A percentile compares a stretch with the other conserved stretches of the same genome.
Conservation (phyloP, 2,329 filamentous ascomycete genomes). For the Orbilia blumenaviensis region DNA sequence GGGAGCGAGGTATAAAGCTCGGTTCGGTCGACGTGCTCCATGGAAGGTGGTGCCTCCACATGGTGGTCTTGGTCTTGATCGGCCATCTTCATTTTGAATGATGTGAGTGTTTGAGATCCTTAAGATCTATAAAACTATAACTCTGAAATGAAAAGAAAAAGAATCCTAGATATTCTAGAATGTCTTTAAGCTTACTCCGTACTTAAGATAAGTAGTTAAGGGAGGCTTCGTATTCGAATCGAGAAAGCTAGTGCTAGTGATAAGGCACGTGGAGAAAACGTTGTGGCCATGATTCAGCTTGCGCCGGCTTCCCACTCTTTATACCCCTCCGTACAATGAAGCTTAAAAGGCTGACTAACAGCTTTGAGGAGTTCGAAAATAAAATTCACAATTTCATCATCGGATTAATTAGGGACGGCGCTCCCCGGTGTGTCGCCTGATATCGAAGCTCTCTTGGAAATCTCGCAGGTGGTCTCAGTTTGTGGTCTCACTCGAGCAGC, state of each 20-base stretch:
- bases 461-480: slow-evolving; percentile 15
- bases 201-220: slow-evolving; percentile 16
- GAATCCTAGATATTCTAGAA: slow-evolving; percentile 20
- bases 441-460: slow-evolving; percentile 15
- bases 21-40: slow-evolving; percentile 73
- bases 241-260: slow-evolving; percentile 18
- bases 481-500: slow-evolving; percentile 5
- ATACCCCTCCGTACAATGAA: slow-evolving; percentile 10
- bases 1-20: slow-evolving; percentile 77
- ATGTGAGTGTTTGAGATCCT: background rate
- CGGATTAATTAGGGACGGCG: slow-evolving; percentile 49
- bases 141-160: background rate
- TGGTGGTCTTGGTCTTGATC: slow-evolving; percentile 25
- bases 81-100: slow-evolving; percentile 27
- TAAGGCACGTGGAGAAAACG: slow-evolving; percentile 20
- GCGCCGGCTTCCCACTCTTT: slow-evolving; percentile 12
- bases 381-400: slow-evolving; percentile 18
- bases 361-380: slow-evolving; percentile 9
- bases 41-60: slow-evolving; percentile 46
- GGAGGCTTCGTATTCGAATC: slow-evolving; percentile 18
- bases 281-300: slow-evolving; percentile 24
- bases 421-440: slow-evolving; percentile 40
- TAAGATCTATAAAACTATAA: background rate
- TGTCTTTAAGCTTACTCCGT: slow-evolving; percentile 1
- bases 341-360: slow-evolving; percentile 13